Base-by-base conservation (phyloP, 2,329 filamentous ascomycete genomes). In the Stromatinia cepivora region DNA sequence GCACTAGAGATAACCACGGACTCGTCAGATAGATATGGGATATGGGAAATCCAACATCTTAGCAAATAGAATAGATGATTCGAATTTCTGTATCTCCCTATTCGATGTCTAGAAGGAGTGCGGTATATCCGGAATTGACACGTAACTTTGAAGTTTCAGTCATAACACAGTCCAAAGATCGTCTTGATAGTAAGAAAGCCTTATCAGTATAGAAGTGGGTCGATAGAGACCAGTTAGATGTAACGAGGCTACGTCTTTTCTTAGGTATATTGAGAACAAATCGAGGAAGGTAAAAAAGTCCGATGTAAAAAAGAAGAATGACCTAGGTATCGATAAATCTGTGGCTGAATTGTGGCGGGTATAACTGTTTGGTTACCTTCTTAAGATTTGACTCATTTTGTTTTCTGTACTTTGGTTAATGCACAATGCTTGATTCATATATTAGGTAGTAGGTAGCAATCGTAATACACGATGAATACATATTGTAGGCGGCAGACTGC, bases 401-500 rank as follows among this genome's bases (percentile, higher is more conserved):
- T 62, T 31, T 13, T 50, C 42, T 34, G 15, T 31, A 22, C 54
- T n/a, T 62, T 4, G 8, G 15, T 50, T 62, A 4, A 50, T 62
- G 45, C 45, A 36, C 5, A 6, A 2, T 4, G 45, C 45, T 62
- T 7, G 15, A 25, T 48, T 25, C 9, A 42, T 11, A 28, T 28
- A 28, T 25, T 4, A 59, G n/a, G 15, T n/a, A 31, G 25, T 9
- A 6, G 28, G 17, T 45, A 34, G 45, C 9, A 6, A 31, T 63
- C 20, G 61, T 52, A 20, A 9, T 50, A 39, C 58, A n/a, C 28
- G 15, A 36, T 50, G 31, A n/a, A 17, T 36, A 34, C 22, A n/a
- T 63, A n/a, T 15, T 22, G 42, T 31, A 28, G 22, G 46, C 46
- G 46, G 46, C 61, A 63, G 31, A 63, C 61, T 63, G 61, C 61